Base-by-base conservation (phyloP, 2,329 filamentous ascomycete genomes). In the Aspergillus floridensis region DNA sequence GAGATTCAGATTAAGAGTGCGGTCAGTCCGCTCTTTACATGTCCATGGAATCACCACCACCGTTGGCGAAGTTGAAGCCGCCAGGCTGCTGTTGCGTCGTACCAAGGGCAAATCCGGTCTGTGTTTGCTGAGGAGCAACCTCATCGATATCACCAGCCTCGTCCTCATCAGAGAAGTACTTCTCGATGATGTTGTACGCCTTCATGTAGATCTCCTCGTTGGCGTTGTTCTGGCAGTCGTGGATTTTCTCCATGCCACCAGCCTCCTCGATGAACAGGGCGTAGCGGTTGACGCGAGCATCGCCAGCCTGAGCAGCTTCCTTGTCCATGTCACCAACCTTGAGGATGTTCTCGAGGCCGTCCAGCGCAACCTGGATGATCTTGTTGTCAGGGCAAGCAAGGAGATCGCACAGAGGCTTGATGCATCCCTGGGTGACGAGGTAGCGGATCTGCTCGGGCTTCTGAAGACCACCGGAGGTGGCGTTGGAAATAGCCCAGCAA, bases 121-220 rank as follows among this genome's bases (percentile, higher is more conserved):
- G 89, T 65, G 84, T 86, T 67, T 86, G 84, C 70, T 86, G 84
- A 62, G 90, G 86, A 62, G 85, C 89, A 77, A 92, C 85, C 71
- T 96, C 91, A 63, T 92, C 91, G 68, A 92, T 92, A 70, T 93
- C 92, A 63, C 80, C 86, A 63, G 84, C 85, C 74, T 96, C 95
- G 58, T 98, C 95, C 68, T 99, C 95, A 72, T 99, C 95, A 0
- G 93, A 97, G 82, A 99, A 99, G 86, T 99, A 99, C 83, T 97
- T 97, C 85, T 99, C 95, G 68, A 99, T 99, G 79, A 99, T 99
- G 85, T 96, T 98, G 85, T 98, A 99, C 0, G 95, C 95, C 87
- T 99, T 99, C 93, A 99, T 98, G 85, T 99, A 99, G 70, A 99
- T 99, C 81, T 99, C 95, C 81, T 99, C 95, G 80, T 99, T 99